Evolutionary conservation across 2,329 filamentous ascomycete species (phyloP), one percentile per base, ranked within the genome.

Genomic region (Penicillium nordicum): DNA sequence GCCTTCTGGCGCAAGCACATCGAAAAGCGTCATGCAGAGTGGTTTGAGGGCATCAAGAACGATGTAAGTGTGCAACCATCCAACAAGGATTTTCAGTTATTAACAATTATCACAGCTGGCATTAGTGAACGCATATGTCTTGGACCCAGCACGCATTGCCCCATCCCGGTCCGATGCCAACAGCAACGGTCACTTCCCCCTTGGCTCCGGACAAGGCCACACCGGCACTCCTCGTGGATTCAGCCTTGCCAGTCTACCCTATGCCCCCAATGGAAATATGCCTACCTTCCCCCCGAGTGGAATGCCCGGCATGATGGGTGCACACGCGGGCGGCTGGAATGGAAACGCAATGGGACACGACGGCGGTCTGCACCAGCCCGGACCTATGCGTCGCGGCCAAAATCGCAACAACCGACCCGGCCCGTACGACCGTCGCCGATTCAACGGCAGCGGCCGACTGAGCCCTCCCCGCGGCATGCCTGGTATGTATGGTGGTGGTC

Each of bases 1-100:
- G 86, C 93, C 66, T 99, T 99, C 73, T 99, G 95, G 93, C 88
- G 87, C 69, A 99, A 99, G 80, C 94, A 99, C 68, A 88, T 97
- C 16, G 93, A 97, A 76, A 99, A 99, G 78, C 87, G 95, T 56
- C 94, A 99, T 72, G 73, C 84, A 0, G 93, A 97, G 52, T 99
- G 92, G 89, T 82, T 89, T 43, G 88, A 92, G 34, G 83, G 79
- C 51, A 78, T 97, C 62, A 88, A 88, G 72, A 86, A 88, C 70
- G 93, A 97, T 78, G 92, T 96, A 80, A 80, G 86, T 80, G 14
- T 43, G n/a, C 37, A 18, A 37, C 14, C 4, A 34, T 16, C 11
- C 11, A n/a, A 10, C 30, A 1, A 7, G 2, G 10, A 3, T 53
- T 59, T 38, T 55, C 4, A 29, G 14, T 43, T 43, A 50, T 38